phyloP scores from a whole-genome alignment of 805 yeast species.

The Blastobotrys chiropterorum region DNA sequence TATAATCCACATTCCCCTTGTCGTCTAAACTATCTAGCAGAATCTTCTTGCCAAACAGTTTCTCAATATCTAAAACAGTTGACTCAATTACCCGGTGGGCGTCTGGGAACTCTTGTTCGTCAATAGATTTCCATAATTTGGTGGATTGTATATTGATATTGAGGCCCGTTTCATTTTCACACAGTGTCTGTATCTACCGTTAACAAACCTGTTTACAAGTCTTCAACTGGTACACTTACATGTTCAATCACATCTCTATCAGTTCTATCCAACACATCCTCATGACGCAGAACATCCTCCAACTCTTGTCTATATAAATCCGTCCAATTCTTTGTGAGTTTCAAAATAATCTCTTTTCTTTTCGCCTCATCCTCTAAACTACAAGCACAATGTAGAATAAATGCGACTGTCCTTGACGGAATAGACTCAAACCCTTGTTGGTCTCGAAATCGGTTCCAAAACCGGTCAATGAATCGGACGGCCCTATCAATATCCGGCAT shows the following conservation, averaged over 20 bases:
- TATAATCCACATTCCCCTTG: conserved; percentile 9
- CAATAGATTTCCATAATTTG: background rate
- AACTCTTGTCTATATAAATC: background rate
- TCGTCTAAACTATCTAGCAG: background rate
- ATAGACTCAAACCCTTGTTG: background rate
- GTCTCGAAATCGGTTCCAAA: background rate
- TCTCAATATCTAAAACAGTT: conserved; percentile 1
- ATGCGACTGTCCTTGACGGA: conserved; percentile 10
- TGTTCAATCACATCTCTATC: conserved; percentile 4
- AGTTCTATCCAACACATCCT: conserved; percentile 2
- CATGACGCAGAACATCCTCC: conserved; percentile 6
- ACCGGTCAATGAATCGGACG: background rate
- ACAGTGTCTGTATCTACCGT: too few relatives aligned
- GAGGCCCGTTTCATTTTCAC: background rate
- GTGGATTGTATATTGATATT: background rate
- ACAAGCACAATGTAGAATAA: conserved; percentile 11
- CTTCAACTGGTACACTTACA: background rate
- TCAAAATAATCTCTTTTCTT: background rate
- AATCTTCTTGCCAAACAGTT: conserved; percentile 4
- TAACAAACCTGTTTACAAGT: too few relatives aligned
- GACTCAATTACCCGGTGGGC: background rate
- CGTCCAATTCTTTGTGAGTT: conserved; percentile 4
- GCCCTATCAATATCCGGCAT: background rate
- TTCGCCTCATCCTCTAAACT: background rate
- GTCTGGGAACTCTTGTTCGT: background rate